Evolutionary conservation across 148 eudicot species (phyloP), one percentile per base, ranked within the genome.

Genomic region (Suaeda aralocaspica): DNA sequence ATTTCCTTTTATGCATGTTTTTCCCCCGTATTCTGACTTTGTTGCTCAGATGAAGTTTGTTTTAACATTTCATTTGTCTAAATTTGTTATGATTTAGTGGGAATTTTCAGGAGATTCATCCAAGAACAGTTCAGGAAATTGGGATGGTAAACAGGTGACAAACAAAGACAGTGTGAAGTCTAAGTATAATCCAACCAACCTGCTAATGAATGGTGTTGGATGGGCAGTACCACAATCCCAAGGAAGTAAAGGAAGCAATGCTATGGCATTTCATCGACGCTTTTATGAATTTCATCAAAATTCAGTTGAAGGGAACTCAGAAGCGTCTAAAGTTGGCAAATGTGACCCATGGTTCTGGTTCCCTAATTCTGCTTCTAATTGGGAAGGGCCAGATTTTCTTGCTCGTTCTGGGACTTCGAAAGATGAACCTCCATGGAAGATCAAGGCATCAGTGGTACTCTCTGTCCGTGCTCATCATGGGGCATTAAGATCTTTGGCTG

Each of bases 331-430:
- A 72, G 69, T 79, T 65, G 87, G 82, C 50, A 84, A 82, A 71
- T 83, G 76, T 50, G 97, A 87, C 68, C 97, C 99, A 33, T 94
- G 99, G 99, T 83, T 83, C 73, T 94, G 99, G 99, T 94, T 89
- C 69, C 91, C 96, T 44, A 86, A 90, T 77, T 87, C 92, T 42
- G 86, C 97, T 68, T 67, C 87, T 77, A 81, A 81, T 82, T 94
- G 89, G 96, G 89, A 89, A 59, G 96, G 88, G 57, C 91, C 87
- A 65, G 88, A 86, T 79, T 87, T 83, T 82, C 75, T 88, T 64
- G 84, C 84, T 71, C 97, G 93, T 75, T 78, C 76, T 78, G 92
- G 96, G 77, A 80, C 84, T 66, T 58, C 73, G 69, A 94, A 88
- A 80, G 97, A 94, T 74, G 99, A 91, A 70, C 84, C 81, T 76